phyloP scores from a whole-genome alignment of 306 rosid species.

The Spatholobus suberectus region DNA sequence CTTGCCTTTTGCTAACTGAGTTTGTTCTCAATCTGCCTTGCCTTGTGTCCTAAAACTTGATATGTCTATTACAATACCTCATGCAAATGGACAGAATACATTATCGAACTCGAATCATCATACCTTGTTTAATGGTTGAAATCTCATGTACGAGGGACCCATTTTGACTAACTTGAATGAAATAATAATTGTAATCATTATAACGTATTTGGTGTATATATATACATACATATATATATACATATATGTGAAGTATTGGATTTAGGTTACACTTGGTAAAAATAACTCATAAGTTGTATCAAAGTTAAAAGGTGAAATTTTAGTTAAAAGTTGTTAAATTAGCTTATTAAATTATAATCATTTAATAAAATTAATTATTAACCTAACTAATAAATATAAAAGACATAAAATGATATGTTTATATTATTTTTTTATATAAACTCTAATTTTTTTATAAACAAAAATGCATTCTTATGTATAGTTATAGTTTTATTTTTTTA shows the following conservation, averaged over 20 bases:
- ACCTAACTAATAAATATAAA: too few species aligned
- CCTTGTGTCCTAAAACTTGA: background rate
- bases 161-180: constrained; percentile 13
- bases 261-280: background rate
- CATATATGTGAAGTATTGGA: background rate
- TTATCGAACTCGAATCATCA: background rate
- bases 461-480: too few species aligned
- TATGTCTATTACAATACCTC: background rate
- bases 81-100: background rate
- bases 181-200: background rate
- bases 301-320: too few species aligned
- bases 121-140: background rate
- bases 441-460: too few species aligned
- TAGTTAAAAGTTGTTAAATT: too few species aligned
- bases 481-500: too few species aligned
- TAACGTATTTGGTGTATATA: background rate
- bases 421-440: too few species aligned
- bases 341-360: too few species aligned
- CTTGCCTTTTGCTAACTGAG: constrained; percentile 1
- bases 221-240: too few species aligned
- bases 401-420: too few species aligned
- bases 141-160: background rate
- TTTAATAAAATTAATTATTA: too few species aligned
- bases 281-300: too few species aligned
- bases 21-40: constrained; percentile 19